Base-by-base conservation (phyloP, 371 early-diverging fungal species). In the Basidiobolus meristosporus region DNA sequence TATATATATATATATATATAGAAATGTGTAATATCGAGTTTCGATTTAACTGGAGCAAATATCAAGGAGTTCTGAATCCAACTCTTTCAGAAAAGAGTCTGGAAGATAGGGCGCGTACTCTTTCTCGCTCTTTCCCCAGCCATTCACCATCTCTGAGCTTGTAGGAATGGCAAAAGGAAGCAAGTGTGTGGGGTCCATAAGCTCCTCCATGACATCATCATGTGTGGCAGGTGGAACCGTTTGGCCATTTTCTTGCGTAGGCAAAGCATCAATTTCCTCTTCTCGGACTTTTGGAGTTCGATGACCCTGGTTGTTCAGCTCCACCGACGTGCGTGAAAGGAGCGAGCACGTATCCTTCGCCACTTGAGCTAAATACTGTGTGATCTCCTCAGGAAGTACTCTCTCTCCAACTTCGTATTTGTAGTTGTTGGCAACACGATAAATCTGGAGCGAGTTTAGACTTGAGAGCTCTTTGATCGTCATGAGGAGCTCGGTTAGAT, bases 321-420 rank as follows among this genome's bases (percentile, higher is more conserved):
- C 52, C 12, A 41, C 44, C 11, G 52, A 52, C 58, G 60, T 30
- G 52, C 58, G 41, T 54, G 60, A 36, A 55, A 56, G 57, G 38
- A 54, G 53, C 9, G 64, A 65, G 26, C 64, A 66, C 0, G 66
- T 62, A 34, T 77, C 77, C 36, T 70, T 67, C 19, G 70, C 76
- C 7, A 67, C 52, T 29, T 74, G 70, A 28, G 65, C 49, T 6
- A 85, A 70, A 51, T 84, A 84, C 32, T 64, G 63, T 39, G 65
- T 68, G 1, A 89, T 62, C 33, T 78, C 86, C 11, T 65, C 65
- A 6, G 81, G 63, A 22, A 88, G 43, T 7, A 57, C 50, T 7
- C 56, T 38, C 46, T 92, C 93, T 14, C 69, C 70, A 4, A 83
- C 73, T 46, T 92, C 93, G 48, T 86, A 92, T 6, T 77, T 67